A percentile compares a stretch with the other conserved stretches of the same genome.
Conservation (phyloP, 345 rosid species). For the Lepidium aucheri region DNA sequence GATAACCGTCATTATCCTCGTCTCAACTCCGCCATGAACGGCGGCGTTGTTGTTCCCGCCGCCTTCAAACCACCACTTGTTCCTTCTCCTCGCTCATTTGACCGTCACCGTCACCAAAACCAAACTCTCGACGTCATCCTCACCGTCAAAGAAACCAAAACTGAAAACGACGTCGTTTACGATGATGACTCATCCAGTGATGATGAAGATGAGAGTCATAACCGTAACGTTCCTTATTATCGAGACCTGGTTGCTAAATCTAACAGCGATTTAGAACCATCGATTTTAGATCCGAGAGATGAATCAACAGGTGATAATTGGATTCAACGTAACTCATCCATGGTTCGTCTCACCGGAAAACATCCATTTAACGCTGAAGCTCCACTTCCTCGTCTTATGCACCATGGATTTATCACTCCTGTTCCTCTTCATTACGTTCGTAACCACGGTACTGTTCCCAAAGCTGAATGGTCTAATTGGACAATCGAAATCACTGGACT, state of each 20-base stretch:
- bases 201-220: slow-evolving; percentile 40
- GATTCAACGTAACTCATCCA: slow-evolving; percentile 69
- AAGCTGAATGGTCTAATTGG: slow-evolving; percentile 64
- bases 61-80: slow-evolving; percentile 35
- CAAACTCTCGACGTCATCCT: neutral
- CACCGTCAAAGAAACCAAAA: slow-evolving; percentile 26
- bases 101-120: slow-evolving; percentile 32
- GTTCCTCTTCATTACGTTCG: slow-evolving; percentile 93
- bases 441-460: slow-evolving; percentile 82
- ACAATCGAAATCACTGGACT: slow-evolving; percentile 68
- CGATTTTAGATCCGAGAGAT: slow-evolving; percentile 57
- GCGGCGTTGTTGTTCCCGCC: slow-evolving; percentile 47
- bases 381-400: slow-evolving; percentile 73
- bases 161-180: slow-evolving; percentile 9
- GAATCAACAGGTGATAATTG: slow-evolving; percentile 71
- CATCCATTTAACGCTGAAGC: slow-evolving; percentile 93
- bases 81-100: slow-evolving; percentile 27
- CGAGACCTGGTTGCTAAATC: slow-evolving; percentile 37
- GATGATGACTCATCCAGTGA: slow-evolving; percentile 33
- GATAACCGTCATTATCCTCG: slow-evolving; percentile 60
- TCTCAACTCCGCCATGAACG: slow-evolving; percentile 41
- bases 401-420: slow-evolving; percentile 93
- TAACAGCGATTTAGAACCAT: slow-evolving; percentile 58
- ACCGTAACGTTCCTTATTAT: slow-evolving; percentile 30
- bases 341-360: slow-evolving; percentile 95